Conservation (phyloP, 179 eudicot species). For the Beta lomatogona region DNA sequence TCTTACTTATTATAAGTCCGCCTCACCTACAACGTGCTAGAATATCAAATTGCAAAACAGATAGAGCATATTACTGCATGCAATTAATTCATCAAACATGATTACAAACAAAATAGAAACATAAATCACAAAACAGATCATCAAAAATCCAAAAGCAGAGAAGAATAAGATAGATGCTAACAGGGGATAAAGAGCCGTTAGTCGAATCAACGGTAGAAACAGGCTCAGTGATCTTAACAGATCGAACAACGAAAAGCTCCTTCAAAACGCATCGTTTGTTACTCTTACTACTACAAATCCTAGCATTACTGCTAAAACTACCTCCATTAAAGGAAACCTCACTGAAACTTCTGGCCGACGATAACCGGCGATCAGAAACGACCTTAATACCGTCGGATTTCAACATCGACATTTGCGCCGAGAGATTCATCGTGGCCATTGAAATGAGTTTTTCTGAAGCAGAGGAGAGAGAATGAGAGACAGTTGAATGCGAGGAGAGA, state of each 20-base stretch:
- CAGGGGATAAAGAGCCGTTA: constrained; percentile 49
- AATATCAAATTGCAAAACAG: background rate
- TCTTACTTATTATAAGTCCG: no score
- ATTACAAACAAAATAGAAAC: background rate
- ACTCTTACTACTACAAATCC: background rate
- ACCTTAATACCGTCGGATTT: constrained; percentile 29
- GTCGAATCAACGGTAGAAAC: constrained; percentile 31
- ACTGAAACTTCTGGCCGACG: constrained; percentile 33
- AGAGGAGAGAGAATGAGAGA: background rate
- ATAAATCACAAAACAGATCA: background rate
- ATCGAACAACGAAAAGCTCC: constrained; percentile 33
- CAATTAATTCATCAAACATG: constrained; percentile 6
- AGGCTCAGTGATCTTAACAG: constrained; percentile 41
- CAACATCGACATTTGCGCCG: constrained; percentile 34
- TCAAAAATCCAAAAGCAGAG: background rate
- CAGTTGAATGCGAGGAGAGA: background rate
- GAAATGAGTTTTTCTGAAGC: background rate
- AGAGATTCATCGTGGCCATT: constrained; percentile 49
- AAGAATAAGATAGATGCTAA: constrained; percentile 1
- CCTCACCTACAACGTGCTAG: no score
- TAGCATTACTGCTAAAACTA: background rate
- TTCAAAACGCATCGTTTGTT: constrained; percentile 32
- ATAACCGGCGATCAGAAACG: constrained; percentile 39
- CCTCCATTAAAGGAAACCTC: constrained; percentile 33
- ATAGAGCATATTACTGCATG: background rate